Evolutionary conservation across 2,329 filamentous ascomycete genomes (phyloP).

Genomic region (Ophiostoma sp.): DNA sequence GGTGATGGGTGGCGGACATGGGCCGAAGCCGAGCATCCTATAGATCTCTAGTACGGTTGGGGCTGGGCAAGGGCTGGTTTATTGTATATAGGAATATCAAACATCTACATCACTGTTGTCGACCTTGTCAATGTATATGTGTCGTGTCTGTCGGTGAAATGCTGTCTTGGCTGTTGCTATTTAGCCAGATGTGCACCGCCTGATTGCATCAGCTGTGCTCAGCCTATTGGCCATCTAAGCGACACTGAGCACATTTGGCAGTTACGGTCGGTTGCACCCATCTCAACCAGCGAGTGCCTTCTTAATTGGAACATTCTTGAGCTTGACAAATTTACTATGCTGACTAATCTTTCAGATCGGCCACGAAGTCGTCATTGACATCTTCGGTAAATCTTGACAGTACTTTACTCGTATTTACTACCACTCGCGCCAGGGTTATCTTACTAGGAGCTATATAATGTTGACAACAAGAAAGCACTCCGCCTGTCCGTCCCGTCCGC

Average conservation of each 20-base stretch:
- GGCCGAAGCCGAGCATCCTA: slow-evolving; percentile 19
- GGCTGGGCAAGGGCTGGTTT: neutral
- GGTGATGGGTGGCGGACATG: slow-evolving; percentile 25
- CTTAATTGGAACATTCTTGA: neutral
- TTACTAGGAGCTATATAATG: no score
- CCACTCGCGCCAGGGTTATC: no score
- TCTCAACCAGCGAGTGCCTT: neutral
- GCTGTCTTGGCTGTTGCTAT: neutral
- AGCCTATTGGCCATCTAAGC: neutral
- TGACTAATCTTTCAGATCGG: neutral
- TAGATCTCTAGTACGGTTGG: neutral
- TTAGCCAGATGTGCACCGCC: neutral
- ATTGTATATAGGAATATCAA: neutral
- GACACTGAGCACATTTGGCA: neutral
- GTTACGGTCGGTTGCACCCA: neutral
- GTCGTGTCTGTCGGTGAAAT: neutral
- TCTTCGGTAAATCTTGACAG: neutral
- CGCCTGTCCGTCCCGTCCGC: slow-evolving; percentile 17
- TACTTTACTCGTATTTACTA: no score
- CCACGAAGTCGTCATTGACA: neutral
- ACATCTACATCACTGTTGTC: neutral
- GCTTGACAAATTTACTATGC: no score
- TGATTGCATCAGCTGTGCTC: neutral
- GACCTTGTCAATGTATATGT: neutral
- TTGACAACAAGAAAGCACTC: neutral